These are phyloP conservation scores for Tylopilus felleus DNA, from an alignment of 768 basidiomycete genomes.

Conservation along the genomic window DNA sequence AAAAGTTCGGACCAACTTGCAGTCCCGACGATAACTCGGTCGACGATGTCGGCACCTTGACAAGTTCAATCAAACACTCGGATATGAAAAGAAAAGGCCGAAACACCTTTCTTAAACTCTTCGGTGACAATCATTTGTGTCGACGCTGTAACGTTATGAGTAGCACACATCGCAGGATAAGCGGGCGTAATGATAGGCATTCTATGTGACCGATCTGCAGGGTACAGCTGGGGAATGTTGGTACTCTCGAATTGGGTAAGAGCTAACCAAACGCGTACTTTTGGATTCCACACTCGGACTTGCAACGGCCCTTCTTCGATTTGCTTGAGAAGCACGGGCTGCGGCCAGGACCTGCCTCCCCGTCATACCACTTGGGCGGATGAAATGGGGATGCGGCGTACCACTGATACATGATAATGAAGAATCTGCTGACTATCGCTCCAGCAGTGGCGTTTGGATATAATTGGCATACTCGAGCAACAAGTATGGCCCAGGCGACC, in stretches of 20 bases:
- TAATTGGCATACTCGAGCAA: conserved; percentile 98
- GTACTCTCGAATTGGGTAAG: too few relatives aligned
- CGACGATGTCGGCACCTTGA: conserved; percentile 87
- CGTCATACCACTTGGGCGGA: conserved; percentile 5
- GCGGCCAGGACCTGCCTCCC: conserved; percentile 87
- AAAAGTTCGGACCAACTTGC: conserved; percentile 94
- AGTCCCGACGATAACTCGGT: conserved; percentile 81
- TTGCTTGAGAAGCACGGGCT: conserved; percentile 94
- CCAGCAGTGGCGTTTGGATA: conserved; percentile 95
- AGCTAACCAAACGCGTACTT: conserved; percentile 42
- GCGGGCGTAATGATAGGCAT: conserved; percentile 99
- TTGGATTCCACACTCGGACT: conserved; percentile 98
- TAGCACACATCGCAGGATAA: conserved; percentile 98
- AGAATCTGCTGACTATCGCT: conserved; percentile 95
- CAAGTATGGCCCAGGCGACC: conserved; percentile 97
- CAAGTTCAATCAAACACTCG: conserved; percentile 12
- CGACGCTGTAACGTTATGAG: conserved; percentile 94
- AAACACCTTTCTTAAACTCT: conserved; percentile 86
- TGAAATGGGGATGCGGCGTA: conserved; percentile 34
- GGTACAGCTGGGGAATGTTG: conserved; percentile 65
- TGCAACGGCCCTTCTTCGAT: conserved; percentile 94
- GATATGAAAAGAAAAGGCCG: background rate
- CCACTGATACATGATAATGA: conserved; percentile 99
- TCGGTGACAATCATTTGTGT: conserved; percentile 96
- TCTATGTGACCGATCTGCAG: conserved; percentile 87